Base-by-base conservation (phyloP, 495 filamentous ascomycete species). In the Cenococcum geophilum region DNA sequence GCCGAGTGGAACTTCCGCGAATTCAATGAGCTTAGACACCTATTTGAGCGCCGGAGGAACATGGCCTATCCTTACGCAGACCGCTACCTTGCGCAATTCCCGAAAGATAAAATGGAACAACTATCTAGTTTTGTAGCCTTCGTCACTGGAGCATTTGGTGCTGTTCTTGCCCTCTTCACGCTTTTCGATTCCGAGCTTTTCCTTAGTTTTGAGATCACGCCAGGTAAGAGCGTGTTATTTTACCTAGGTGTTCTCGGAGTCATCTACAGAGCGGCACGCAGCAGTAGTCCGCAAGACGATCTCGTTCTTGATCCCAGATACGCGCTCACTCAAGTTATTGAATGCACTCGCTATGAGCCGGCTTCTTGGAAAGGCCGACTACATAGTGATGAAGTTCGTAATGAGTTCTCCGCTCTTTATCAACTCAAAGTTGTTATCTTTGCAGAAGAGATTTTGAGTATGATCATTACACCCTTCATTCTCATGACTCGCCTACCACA, bases 1-100 rank as follows among this genome's bases (percentile, higher is more conserved):
- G 93, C 95, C 1, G 88, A 95, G 71, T 97, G 93, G 95, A 97
- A 96, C 68, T 97, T 97, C 61, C 87, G 93, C 53, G 92, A 97
- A 72, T 97, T 97, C 79, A 98, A 98, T 67, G 93, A 98, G 72
- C 82, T 98, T 0, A 86, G 85, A 64, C 93, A 97, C 76, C 77
- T 97, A 1, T 98, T 96, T 68, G 81, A 90, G 62, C 87, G 90
- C 59, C 84, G 93, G 12, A 79, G 88, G 57, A 90, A 96, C 66
- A 93, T 97, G 89, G 96, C 95, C 5, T 90, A 92, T 67, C 92
- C 92, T 0, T 96, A 87, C 69, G 93, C 93, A 1, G 88, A 86
- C 51, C 86, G 88, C 40, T 98, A 98, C 68, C 81, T 97, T 32
- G 89, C 97, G 54, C 93, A 97, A 60, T 98, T 98, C 60, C 93